Base-by-base conservation (phyloP, 2,329 filamentous ascomycete genomes). In the Paecilomyces formosus region DNA sequence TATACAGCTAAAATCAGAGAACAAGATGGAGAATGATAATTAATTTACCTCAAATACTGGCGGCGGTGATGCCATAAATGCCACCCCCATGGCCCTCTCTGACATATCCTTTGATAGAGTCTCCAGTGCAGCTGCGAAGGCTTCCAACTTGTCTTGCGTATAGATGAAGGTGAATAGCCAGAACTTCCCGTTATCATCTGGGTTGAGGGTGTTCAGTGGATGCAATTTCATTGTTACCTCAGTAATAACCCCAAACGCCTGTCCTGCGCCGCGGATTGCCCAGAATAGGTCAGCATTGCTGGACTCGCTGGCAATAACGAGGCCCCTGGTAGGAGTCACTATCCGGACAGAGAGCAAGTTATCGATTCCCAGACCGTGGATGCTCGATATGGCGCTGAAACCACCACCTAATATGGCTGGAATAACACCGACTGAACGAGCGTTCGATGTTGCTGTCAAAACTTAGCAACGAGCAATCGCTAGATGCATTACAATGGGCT, bases 241-340 rank as follows among this genome's bases (percentile, higher is more conserved):
- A 6, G 49, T 52, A 7, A 68, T 63, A 35, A 68, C 61, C n/a
- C 66, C 64, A 57, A 68, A 68, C 22, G 54, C 59, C 31, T 64
- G 63, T 30, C 61, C 65, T 18, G 62, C 64, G 11, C 66, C 66
- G 54, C 66, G 64, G 11, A 68, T 52, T 15, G 64, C 64, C 64
- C 64, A 66, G 57, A 65, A 66, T 3, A 68, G 58, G 56, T 68
- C 66, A 0, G 59, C 33, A 53, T 67, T 58, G 30, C 53, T 13
- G 15, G 60, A 21, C 4, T 22, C 21, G 18, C 18, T 52, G 4
- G 49, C 49, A 15, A 52, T 26, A 8, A 52, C 49, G 4, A 52
- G 49, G 49, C 49, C 49, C 12, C 22, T 2, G 12, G 49, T 24
- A 22, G 49, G 21, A 12, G 49, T 52, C 9, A 52, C 49, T n/a